Percentiles rank a stretch among this genome's conserved stretches.
These are phyloP conservation scores for Rhodomyrtus psidioides DNA, from an alignment of 441 rosid genomes.

Conservation along the genomic window DNA sequence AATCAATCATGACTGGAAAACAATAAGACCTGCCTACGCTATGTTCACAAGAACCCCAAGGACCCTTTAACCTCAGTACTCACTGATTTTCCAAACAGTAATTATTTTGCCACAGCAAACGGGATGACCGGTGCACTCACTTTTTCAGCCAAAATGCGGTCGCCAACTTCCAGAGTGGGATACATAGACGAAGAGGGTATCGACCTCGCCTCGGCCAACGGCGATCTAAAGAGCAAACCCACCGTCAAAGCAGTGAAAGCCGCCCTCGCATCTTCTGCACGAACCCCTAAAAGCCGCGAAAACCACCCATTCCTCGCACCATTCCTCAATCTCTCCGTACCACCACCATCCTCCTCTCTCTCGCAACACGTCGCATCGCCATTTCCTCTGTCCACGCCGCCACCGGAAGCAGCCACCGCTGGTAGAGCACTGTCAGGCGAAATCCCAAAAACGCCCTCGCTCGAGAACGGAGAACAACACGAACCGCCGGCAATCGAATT, in stretches of 20 bases:
- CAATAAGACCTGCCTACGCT: neutral
- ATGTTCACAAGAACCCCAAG: neutral
- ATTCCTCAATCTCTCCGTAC: neutral
- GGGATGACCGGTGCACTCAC: slow-evolving; percentile 3
- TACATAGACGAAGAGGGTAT: slow-evolving; percentile 35
- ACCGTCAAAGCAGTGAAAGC: neutral
- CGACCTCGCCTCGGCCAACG: slow-evolving; percentile 25
- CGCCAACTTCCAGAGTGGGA: slow-evolving; percentile 30
- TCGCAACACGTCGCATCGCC: neutral
- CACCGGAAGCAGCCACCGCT: neutral
- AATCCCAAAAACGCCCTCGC: neutral
- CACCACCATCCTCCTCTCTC: neutral
- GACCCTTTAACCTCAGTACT: neutral
- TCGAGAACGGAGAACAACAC: neutral
- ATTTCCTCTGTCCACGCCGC: slow-evolving; percentile 2
- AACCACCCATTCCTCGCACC: neutral
- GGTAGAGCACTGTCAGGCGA: neutral
- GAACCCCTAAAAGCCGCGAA: neutral
- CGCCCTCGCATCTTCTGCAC: neutral
- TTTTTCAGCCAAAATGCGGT: slow-evolving; percentile 25
- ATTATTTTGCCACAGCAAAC: neutral
- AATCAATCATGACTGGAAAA: neutral
- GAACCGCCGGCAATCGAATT: neutral
- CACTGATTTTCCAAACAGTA: neutral
- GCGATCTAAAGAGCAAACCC: slow-evolving; percentile 32